Conservation (phyloP, 2,329 filamentous ascomycete genomes). For the Aspergillus sojae region DNA sequence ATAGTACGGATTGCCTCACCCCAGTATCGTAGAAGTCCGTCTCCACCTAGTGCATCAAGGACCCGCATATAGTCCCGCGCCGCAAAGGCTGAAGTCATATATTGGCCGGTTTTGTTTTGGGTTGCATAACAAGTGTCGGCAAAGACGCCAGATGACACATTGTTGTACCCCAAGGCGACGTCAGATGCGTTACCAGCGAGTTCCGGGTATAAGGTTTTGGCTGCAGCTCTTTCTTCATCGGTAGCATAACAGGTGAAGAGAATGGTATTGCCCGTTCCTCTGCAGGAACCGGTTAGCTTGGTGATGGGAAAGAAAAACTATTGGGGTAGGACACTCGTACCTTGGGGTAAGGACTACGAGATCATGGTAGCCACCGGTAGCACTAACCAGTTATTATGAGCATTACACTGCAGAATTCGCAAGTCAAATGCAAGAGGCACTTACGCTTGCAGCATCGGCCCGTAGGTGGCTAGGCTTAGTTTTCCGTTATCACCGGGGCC, state of each 20-base stretch:
- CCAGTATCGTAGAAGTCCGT: slow-evolving; percentile 45
- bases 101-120: slow-evolving; percentile 3
- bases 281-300: background rate
- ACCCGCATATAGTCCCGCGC: slow-evolving; percentile 49
- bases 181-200: background rate
- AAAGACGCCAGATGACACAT: background rate
- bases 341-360: background rate
- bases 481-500: slow-evolving; percentile 31
- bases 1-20: slow-evolving; percentile 21
- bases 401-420: background rate
- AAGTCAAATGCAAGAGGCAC: background rate
- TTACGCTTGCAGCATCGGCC: background rate
- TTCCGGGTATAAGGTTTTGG: background rate
- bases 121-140: slow-evolving; percentile 1
- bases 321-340: background rate
- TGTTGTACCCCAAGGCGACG: background rate
- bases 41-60: slow-evolving; percentile 46
- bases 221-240: background rate
- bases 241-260: slow-evolving; percentile 3
- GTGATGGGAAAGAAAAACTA: background rate
- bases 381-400: background rate
- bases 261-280: slow-evolving; percentile 6
- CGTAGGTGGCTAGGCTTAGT: slow-evolving; percentile 4
- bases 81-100: slow-evolving; percentile 47
- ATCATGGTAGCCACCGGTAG: background rate